These are phyloP conservation scores for Pulicaria dysenterica DNA, from an alignment of 129 eudicot species.

Conservation along the genomic window DNA sequence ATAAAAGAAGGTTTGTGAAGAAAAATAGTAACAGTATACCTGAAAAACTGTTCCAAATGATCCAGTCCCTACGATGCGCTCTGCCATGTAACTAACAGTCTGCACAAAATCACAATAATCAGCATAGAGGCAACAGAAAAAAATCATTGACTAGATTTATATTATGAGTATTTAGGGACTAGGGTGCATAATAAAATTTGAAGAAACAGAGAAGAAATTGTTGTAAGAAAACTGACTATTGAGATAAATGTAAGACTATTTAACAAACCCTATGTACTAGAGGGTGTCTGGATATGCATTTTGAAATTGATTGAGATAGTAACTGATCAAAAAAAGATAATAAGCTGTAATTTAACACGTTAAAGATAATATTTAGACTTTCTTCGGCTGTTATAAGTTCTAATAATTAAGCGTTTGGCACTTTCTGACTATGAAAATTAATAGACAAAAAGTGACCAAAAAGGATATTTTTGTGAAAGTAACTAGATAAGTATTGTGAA, in stretches of 20 bases:
- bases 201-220: neutral
- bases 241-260: neutral
- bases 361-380: no score
- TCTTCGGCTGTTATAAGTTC: no score
- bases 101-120: conserved; percentile 38
- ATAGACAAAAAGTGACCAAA: no score
- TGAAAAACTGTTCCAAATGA: conserved; percentile 95
- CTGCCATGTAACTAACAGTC: conserved; percentile 98
- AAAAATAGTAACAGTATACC: conserved; percentile 41
- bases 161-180: neutral
- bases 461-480: no score
- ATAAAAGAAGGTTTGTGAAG: neutral
- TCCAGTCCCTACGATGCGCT: conserved; percentile 93
- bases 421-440: no score
- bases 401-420: no score
- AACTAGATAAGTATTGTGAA: no score
- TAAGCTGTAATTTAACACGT: no score
- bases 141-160: no score
- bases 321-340: no score
- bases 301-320: no score
- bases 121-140: neutral
- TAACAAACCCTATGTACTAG: neutral
- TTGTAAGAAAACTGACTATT: neutral
- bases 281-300: neutral
- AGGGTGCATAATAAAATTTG: no score